A percentile compares a stretch with the other conserved stretches of the same genome.
phyloP scores from a whole-genome alignment of 257 asterid species.

The Scutellaria baicalensis region DNA sequence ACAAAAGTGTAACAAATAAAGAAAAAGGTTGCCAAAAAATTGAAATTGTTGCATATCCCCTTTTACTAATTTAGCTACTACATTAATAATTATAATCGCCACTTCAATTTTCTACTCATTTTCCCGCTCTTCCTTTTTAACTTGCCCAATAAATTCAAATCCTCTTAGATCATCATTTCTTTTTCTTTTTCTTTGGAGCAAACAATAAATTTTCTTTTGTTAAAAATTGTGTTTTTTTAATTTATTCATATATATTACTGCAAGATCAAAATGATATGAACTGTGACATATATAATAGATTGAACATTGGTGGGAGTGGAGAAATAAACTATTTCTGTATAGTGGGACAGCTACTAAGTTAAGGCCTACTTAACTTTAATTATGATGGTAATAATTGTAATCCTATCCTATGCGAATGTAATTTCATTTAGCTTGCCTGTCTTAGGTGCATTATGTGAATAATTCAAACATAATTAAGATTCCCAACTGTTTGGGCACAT shows the following conservation, averaged over 20 bases:
- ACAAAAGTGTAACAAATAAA: neutral
- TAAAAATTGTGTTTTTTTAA: no score
- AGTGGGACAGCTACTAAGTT: conserved; percentile 25
- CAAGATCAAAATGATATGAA: no score
- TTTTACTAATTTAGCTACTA: conserved; percentile 24
- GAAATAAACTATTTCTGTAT: neutral
- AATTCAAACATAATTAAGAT: conserved; percentile 19
- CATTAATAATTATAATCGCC: conserved; percentile 24
- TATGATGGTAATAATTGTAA: conserved; percentile 20
- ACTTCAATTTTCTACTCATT: neutral
- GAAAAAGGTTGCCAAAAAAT: neutral
- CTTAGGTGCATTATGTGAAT: conserved; percentile 24
- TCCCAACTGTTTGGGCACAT: conserved; percentile 10
- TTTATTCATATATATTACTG: no score
- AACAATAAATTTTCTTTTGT: no score
- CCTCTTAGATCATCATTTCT: neutral
- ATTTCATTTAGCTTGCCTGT: conserved; percentile 9
- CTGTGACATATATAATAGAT: no score
- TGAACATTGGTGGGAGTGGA: no score
- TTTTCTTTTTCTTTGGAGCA: neutral
- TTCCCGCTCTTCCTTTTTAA: conserved; percentile 26
- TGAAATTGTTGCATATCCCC: conserved; percentile 8
- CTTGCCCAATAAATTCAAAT: neutral
- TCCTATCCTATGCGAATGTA: conserved; percentile 13
- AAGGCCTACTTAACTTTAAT: conserved; percentile 20